A percentile compares a stretch with the other conserved stretches of the same genome.
phyloP scores from a whole-genome alignment of 495 filamentous ascomycete species.

The Penicillium pulvis region DNA sequence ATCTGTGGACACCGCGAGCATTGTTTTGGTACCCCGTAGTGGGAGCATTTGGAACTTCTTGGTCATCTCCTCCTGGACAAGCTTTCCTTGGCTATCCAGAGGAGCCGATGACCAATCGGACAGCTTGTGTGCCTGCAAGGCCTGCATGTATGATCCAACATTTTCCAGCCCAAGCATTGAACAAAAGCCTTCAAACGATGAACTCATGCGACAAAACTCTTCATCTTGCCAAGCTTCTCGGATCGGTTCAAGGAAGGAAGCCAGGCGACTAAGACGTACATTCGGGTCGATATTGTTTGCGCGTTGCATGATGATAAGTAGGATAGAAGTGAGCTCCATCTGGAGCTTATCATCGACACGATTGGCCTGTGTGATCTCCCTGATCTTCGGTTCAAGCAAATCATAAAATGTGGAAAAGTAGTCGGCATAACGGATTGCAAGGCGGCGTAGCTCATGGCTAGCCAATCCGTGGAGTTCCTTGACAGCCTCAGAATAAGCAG shows the following conservation, averaged over 20 bases:
- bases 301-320: constrained; percentile 96
- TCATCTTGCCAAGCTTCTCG: constrained; percentile 78
- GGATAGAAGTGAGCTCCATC: constrained; percentile 67
- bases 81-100: constrained; percentile 77
- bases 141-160: constrained; percentile 76
- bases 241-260: constrained; percentile 75
- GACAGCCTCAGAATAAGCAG: constrained; percentile 84
- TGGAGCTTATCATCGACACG: constrained; percentile 72
- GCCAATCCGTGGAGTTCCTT: constrained; percentile 81
- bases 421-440: constrained; percentile 89
- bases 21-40: constrained; percentile 81
- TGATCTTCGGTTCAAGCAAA: constrained; percentile 78
- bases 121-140: constrained; percentile 71
- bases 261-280: constrained; percentile 63
- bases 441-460: constrained; percentile 81
- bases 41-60: constrained; percentile 72
- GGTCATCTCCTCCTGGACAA: constrained; percentile 71
- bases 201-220: constrained; percentile 64
- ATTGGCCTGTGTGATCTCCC: constrained; percentile 73
- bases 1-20: constrained; percentile 87
- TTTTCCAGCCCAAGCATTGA: constrained; percentile 74
- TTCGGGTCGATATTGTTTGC: constrained; percentile 70
- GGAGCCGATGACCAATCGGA: constrained; percentile 78
- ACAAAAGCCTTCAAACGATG: constrained; percentile 79
- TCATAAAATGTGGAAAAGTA: constrained; percentile 87